Evolutionary conservation across 1,139 yeast genomes (phyloP).

Genomic region (Yamadazyma triangularis): DNA sequence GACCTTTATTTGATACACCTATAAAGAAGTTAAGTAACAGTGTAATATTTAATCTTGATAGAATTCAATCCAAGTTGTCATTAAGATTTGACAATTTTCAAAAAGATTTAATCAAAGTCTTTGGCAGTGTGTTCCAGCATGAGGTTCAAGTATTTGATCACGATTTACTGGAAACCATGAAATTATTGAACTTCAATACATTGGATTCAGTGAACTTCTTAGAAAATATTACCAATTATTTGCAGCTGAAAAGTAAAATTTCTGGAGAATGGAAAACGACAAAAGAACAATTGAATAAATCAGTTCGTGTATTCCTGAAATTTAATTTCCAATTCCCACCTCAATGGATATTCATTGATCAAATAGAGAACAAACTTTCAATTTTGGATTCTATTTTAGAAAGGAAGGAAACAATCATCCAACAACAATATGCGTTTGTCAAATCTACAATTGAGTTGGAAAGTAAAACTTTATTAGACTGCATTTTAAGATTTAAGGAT

Average conservation of each 20-base stretch:
- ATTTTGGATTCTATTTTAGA: constrained; percentile 41
- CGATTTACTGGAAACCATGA: constrained; percentile 1
- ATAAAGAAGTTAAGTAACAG: constrained; percentile 38
- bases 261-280: constrained; percentile 22
- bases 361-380: constrained; percentile 49
- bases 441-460: constrained; percentile 40
- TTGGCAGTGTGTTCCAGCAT: constrained; percentile 19
- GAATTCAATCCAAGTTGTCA: constrained; percentile 51
- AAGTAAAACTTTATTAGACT: constrained; percentile 31
- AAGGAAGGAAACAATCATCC: constrained; percentile 34
- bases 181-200: constrained; percentile 7
- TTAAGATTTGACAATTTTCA: constrained; percentile 60
- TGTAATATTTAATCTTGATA: constrained; percentile 37
- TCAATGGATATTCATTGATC: constrained; percentile 63
- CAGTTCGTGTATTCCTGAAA: constrained; percentile 28
- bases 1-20: constrained; percentile 50
- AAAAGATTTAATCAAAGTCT: constrained; percentile 38
- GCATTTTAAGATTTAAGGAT: constrained; percentile 18
- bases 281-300: constrained; percentile 34
- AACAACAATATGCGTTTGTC: constrained; percentile 39
- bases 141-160: constrained; percentile 8
- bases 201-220: constrained; percentile 10
- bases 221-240: constrained; percentile 6
- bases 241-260: constrained; percentile 12
- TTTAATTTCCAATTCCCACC: constrained; percentile 35